A percentile compares a stretch with the other conserved stretches of the same genome.
These are phyloP conservation scores for Penicillium atrosanguineum DNA, from an alignment of 495 filamentous ascomycete genomes.

Conservation along the genomic window DNA sequence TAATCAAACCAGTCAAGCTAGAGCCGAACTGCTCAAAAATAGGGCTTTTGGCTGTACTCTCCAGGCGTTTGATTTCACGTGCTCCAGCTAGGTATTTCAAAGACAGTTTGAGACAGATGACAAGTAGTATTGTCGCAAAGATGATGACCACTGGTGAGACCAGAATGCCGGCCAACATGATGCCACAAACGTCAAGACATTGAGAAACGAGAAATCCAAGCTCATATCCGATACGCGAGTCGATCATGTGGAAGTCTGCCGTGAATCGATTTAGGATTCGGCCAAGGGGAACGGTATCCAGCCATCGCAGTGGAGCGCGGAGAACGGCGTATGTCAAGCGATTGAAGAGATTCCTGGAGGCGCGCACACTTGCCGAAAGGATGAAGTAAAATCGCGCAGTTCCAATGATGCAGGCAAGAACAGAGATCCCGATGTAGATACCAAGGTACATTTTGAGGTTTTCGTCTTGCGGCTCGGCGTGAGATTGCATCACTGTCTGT, in stretches of 20 bases:
- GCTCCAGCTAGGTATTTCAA: constrained; percentile 63
- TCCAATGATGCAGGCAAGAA: constrained; percentile 53
- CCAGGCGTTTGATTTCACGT: constrained; percentile 72
- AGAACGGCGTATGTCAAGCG: constrained; percentile 63
- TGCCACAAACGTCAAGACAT: constrained; percentile 33
- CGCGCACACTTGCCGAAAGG: constrained; percentile 51
- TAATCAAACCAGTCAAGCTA: constrained; percentile 66
- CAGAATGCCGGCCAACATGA: constrained; percentile 32
- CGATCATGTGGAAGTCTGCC: constrained; percentile 70
- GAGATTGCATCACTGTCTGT: constrained; percentile 15
- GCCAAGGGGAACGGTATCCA: constrained; percentile 78
- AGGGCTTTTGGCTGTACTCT: constrained; percentile 69
- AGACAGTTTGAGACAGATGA: constrained; percentile 56
- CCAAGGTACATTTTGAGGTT: constrained; percentile 60
- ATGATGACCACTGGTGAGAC: constrained; percentile 32
- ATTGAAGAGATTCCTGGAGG: constrained; percentile 64
- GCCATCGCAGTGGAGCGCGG: constrained; percentile 69
- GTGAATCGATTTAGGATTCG: constrained; percentile 80
- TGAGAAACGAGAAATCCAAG: constrained; percentile 53
- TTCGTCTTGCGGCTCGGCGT: constrained; percentile 5
- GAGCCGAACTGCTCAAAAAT: constrained; percentile 76
- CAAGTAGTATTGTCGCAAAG: constrained; percentile 22
- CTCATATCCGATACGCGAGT: constrained; percentile 61
- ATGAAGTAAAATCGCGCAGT: constrained; percentile 57
- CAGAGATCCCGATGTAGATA: constrained; percentile 62